Evolutionary conservation across 2,329 filamentous ascomycete genomes (phyloP).

Genomic region (Fusarium sp.): DNA sequence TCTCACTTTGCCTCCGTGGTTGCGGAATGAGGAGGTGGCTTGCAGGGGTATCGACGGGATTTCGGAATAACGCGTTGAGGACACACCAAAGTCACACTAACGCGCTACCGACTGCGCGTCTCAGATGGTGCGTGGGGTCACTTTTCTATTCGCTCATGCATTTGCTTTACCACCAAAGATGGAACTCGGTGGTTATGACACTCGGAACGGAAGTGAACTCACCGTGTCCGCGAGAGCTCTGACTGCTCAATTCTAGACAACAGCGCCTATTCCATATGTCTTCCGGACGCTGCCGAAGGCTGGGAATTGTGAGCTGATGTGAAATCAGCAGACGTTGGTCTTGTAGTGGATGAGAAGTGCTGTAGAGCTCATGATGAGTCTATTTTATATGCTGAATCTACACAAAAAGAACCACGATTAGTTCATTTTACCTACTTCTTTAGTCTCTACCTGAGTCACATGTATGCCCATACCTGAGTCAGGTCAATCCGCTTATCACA

Average conservation of each 20-base stretch:
- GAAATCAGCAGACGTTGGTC: not conserved
- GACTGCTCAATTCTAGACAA: not conserved
- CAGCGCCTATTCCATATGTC: not conserved
- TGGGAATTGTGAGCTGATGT: not conserved
- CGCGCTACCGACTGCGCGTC: not conserved
- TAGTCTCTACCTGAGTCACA: not conserved
- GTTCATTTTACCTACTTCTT: not conserved
- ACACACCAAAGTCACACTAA: not conserved
- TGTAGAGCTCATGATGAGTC: not conserved
- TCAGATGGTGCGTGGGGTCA: constrained; percentile 9
- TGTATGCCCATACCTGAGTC: not conserved
- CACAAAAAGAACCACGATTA: not conserved
- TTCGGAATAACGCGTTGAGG: not conserved
- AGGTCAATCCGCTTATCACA: not conserved
- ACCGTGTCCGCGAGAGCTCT: not conserved
- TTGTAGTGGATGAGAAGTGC: not conserved
- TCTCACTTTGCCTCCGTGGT: not conserved
- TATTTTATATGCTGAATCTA: not conserved
- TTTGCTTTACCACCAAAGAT: not conserved
- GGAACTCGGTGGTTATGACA: not conserved
- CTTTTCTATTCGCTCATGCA: not conserved
- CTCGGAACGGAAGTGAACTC: not conserved
- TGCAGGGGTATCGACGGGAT: not conserved
- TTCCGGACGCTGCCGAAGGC: not conserved
- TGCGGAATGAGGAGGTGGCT: too few species aligned